Evolutionary conservation across 768 basidiomycete genomes (phyloP).

Genomic region (Candolleomyces eurysporus): DNA sequence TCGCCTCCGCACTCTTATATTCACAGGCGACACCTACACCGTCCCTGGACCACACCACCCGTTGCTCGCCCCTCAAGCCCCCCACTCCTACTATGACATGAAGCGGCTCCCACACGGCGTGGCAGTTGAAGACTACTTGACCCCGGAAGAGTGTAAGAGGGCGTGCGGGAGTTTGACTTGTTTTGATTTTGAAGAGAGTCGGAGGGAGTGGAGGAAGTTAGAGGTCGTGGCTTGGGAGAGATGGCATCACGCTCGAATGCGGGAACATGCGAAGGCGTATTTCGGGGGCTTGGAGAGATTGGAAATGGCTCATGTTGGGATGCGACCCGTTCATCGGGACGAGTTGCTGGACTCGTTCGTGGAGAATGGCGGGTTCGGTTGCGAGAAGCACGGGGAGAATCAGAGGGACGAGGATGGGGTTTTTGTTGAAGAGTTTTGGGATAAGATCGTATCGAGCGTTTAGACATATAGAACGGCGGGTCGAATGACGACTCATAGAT

Average conservation of each 20-base stretch:
- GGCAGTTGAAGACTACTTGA: not conserved
- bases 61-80: not conserved
- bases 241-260: conserved; percentile 4
- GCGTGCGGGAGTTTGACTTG: not conserved
- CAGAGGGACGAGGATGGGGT: no score
- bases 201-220: not conserved
- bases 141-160: not conserved
- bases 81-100: not conserved
- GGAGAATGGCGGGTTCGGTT: not conserved
- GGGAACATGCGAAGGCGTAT: not conserved
- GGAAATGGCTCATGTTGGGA: not conserved
- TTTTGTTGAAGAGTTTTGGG: no score
- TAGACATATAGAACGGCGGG: no score
- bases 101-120: not conserved
- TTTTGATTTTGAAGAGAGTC: not conserved
- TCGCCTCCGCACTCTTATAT: not conserved
- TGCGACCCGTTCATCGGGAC: not conserved
- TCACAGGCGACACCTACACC: conserved; percentile 5
- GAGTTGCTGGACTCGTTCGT: not conserved
- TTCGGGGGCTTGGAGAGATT: not conserved
- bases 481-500: no score
- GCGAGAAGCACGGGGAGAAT: not conserved
- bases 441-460: no score
- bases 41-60: not conserved
- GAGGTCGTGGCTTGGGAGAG: conserved; percentile 5